Evolutionary conservation across 768 basidiomycete species (phyloP).

Genomic region (Tricholoma flavovirens): DNA sequence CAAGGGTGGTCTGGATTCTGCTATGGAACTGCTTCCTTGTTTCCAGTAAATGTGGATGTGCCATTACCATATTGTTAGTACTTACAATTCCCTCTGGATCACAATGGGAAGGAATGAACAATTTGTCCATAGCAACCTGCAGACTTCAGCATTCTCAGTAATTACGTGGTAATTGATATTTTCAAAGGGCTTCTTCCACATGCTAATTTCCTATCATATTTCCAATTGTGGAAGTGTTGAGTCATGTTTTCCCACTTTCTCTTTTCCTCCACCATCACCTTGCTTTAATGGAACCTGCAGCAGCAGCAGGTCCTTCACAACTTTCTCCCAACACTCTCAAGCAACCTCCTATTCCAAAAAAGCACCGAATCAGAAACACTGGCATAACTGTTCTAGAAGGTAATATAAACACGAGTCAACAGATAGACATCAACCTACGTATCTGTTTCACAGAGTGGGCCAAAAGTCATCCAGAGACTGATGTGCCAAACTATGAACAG

Average conservation of each 20-base stretch:
- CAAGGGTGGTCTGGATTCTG: too few species aligned
- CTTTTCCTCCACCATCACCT: not conserved
- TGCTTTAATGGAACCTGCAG: slow-evolving; percentile 1
- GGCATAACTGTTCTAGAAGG: slow-evolving; percentile 19
- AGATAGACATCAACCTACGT: not conserved
- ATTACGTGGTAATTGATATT: too few species aligned
- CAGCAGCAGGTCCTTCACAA: slow-evolving; percentile 7
- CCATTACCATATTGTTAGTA: too few species aligned
- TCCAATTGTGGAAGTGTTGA: not conserved
- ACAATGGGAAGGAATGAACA: too few species aligned
- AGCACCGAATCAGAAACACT: slow-evolving; percentile 7
- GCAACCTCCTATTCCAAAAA: slow-evolving; percentile 3
- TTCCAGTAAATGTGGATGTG: too few species aligned
- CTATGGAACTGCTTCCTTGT: too few species aligned
- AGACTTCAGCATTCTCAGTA: too few species aligned
- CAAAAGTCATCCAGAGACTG: slow-evolving; percentile 1
- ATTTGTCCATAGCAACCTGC: too few species aligned
- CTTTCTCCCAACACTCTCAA: not conserved
- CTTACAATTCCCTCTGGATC: too few species aligned
- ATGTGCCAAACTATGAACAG: slow-evolving; percentile 5
- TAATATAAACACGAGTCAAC: slow-evolving; percentile 5
- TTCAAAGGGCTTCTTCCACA: too few species aligned
- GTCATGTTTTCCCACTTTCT: not conserved
- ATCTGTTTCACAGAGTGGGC: slow-evolving; percentile 6
- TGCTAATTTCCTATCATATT: too few species aligned